Base-by-base conservation (phyloP, 192 early-diverging fungal genomes). In the Diversispora epigaea region DNA sequence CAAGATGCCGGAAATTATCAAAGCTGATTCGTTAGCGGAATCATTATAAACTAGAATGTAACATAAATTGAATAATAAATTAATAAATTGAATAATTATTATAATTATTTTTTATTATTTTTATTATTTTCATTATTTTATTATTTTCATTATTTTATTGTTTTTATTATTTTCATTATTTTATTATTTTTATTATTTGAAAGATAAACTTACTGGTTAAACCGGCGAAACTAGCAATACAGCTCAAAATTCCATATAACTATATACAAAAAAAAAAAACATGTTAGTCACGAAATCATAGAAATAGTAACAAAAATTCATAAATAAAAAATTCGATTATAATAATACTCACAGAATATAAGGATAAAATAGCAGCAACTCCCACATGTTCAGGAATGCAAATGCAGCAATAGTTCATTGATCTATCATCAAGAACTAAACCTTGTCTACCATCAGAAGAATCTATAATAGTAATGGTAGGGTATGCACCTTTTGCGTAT, bases 291-390 rank as follows among this genome's bases (percentile, higher is more conserved):
- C 21, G 3, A 66, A 15, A 44, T 39, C 7, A 47, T 45, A 7
- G 4, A 21, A 21, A 46, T 21, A 4, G 9, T 8, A 11, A 15
- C 22, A 14, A 12, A n/a, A 41, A 14, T 62, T 46, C 17, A 2
- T 45, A 66, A 22, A 12, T 12, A 40, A 21, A 46, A 45, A 15
- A 5, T 43, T 57, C 19, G 1, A 3, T 19, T 5, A 58, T 6
- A 21, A 9, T 6, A 58, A 58, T 47, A 67, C 65, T 67, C 47
- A 67, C 65, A 10, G 47, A 47, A 22, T 67, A 47, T 10, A 67
- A 46, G 12, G 65, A 67, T 25, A 67, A 67, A 67, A 67, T 64
- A 19, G 39, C 39, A 17, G 43, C 32, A 64, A 64, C 62, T 64
- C 62, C 62, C 32, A 64, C 39, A 17, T 32, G 21, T 41, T 64